Evolutionary conservation across 805 yeast species (phyloP).

Genomic region (Grigorovia yakushimaensis): DNA sequence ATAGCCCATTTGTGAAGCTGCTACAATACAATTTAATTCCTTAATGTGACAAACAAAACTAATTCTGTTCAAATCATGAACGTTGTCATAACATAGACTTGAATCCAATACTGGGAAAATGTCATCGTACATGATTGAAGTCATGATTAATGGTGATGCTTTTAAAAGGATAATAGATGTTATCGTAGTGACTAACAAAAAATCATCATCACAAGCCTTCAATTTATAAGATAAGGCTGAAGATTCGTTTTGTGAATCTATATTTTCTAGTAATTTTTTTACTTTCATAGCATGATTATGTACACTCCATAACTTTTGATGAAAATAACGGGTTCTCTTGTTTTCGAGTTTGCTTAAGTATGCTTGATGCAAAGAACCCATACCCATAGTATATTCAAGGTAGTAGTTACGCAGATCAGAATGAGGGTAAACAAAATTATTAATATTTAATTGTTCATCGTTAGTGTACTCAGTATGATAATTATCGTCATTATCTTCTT

Average conservation of each 20-base stretch:
- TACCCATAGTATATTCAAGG: neutral
- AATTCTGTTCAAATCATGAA: conserved; percentile 9
- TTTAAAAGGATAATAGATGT: conserved; percentile 9
- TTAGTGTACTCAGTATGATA: neutral
- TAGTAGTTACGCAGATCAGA: neutral
- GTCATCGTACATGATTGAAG: conserved; percentile 15
- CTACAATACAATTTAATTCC: conserved; percentile 20
- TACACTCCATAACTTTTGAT: conserved; percentile 11
- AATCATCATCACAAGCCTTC: conserved; percentile 10
- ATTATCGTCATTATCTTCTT: neutral
- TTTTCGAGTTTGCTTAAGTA: too few relatives aligned
- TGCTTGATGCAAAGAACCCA: neutral
- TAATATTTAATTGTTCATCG: neutral
- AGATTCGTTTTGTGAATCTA: conserved; percentile 3
- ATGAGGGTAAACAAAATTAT: neutral
- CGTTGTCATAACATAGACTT: neutral
- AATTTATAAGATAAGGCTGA: conserved; percentile 12
- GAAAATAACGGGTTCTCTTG: neutral
- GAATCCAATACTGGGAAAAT: conserved; percentile 14
- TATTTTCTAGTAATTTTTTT: conserved; percentile 6
- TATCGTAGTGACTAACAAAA: conserved; percentile 14
- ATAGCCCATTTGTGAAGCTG: conserved; percentile 20
- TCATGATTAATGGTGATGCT: conserved; percentile 16
- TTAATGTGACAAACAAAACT: conserved; percentile 16
- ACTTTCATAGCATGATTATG: conserved; percentile 15